Conservation (phyloP, 2,329 filamentous ascomycete genomes). For the Truncatella angustata region DNA sequence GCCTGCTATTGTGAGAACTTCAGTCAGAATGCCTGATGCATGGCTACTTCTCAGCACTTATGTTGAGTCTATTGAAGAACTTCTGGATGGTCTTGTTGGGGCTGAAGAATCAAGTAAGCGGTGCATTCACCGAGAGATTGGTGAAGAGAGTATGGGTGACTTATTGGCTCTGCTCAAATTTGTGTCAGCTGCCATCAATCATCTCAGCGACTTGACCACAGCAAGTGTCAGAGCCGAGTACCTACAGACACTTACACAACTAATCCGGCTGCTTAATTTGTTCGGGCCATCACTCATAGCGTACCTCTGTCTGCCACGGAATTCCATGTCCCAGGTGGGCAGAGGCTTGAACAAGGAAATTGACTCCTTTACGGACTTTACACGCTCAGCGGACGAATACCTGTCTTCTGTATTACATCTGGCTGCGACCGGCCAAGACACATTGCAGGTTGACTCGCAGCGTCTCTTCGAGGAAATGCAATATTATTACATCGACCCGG, state of each 20-base stretch:
- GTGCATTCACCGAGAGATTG: slow-evolving; percentile 36
- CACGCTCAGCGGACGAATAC: slow-evolving; percentile 19
- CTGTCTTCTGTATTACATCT: slow-evolving; percentile 16
- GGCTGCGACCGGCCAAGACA: not conserved
- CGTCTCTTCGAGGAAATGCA: slow-evolving; percentile 22
- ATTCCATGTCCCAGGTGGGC: slow-evolving; percentile 16
- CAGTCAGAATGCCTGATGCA: slow-evolving; percentile 30
- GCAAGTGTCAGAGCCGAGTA: slow-evolving; percentile 21
- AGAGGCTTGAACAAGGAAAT: slow-evolving; percentile 15
- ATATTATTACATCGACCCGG: slow-evolving; percentile 1
- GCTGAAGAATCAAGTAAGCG: slow-evolving; percentile 11
- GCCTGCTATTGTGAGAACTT: slow-evolving; percentile 47
- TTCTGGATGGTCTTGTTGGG: slow-evolving; percentile 26
- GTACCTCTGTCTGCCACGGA: slow-evolving; percentile 21
- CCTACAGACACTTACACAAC: slow-evolving; percentile 19
- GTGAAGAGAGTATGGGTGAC: slow-evolving; percentile 29
- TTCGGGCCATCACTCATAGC: slow-evolving; percentile 26
- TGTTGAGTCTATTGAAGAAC: slow-evolving; percentile 36
- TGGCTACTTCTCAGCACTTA: slow-evolving; percentile 54
- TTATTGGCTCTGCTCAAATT: slow-evolving; percentile 31
- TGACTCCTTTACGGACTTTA: slow-evolving; percentile 22
- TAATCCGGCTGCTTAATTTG: slow-evolving; percentile 24
- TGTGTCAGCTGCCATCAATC: slow-evolving; percentile 25
- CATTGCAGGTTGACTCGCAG: slow-evolving; percentile 14
- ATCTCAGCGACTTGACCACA: slow-evolving; percentile 18